These are phyloP conservation scores for Syzygium aromaticum DNA, from an alignment of 345 rosid species.

Conservation along the genomic window DNA sequence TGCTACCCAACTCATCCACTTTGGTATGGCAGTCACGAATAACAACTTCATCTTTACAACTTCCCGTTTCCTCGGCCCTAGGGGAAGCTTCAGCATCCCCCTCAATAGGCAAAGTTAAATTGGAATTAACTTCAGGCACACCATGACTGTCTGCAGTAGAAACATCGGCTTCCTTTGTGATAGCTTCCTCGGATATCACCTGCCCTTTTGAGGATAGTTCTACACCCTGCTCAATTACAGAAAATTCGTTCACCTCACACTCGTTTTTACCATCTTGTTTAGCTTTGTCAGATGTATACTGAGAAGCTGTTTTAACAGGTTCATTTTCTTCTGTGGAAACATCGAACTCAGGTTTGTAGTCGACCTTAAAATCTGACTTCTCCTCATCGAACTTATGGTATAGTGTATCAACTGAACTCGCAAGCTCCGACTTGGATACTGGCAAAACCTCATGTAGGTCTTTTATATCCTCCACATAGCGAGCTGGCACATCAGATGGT, in stretches of 20 bases:
- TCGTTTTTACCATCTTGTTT: conserved; percentile 23
- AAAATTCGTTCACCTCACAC: conserved; percentile 29
- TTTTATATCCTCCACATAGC: conserved; percentile 45
- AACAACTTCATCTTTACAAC: conserved; percentile 10
- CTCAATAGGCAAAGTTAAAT: conserved; percentile 14
- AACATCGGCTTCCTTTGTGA: conserved; percentile 8
- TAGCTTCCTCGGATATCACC: conserved; percentile 14
- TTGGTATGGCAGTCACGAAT: conserved; percentile 12
- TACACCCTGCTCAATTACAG: conserved; percentile 25
- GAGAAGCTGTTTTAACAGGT: conserved; percentile 14
- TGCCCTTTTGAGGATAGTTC: conserved; percentile 24
- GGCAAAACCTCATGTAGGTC: conserved; percentile 81
- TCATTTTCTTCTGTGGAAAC: conserved; percentile 22
- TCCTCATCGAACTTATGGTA: conserved; percentile 48
- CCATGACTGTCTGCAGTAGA: conserved; percentile 16
- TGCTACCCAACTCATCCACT: conserved; percentile 34
- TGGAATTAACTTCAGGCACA: conserved; percentile 19
- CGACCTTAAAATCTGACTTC: conserved; percentile 27
- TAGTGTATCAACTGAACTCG: conserved; percentile 20
- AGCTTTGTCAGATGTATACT: conserved; percentile 11
- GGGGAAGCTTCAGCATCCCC: conserved; percentile 21
- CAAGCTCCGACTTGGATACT: conserved; percentile 32
- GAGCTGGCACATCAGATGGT: conserved; percentile 17
- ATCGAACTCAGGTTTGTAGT: conserved; percentile 29
- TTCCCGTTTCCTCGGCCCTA: conserved; percentile 11